Base-by-base conservation (phyloP, 352 stramenopile genomes). In the Phytophthora citricola region DNA sequence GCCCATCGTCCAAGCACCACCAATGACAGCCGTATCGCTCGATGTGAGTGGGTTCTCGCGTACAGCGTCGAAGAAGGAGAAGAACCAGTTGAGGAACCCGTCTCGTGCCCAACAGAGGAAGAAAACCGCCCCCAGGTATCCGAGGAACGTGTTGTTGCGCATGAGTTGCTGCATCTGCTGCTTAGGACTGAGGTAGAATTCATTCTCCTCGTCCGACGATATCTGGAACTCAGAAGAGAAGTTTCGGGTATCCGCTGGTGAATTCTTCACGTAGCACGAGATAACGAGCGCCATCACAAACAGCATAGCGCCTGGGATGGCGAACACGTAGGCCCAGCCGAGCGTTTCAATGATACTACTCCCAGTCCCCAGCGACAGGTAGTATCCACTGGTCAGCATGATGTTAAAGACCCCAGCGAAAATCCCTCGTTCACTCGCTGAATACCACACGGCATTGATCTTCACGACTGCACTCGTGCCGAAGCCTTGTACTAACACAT, bases 371-470 rank as follows among this genome's bases (percentile, higher is more conserved):
- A 91, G 56, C 14, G 82, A 77, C 7, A 91, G 49, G 46, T 79
- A 91, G 63, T 89, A 91, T 17, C 82, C 82, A 40, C 73, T 87
- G 9, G 75, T 88, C 54, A 91, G 61, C 69, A 89, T 85, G 58
- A 91, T 89, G 68, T 91, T 91, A 69, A 89, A 91, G 1, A 91
- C 75, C 2, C 82, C 82, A 0, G 82, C 71, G 45, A 91, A 91
- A 50, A 87, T 66, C 0, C 82, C 76, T 27, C 82, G 79, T 57
- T 91, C 40, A 11, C 40, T 46, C 10, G 40, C 6, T 46, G 40
- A 5, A 46, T 89, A 91, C 79, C 79, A 89, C 45, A 75, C 79
- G 0, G 79, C 82, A 43, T 91, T 89, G 61, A 89, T 91, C 69
- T 91, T 91, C 14, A 91, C 78, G 11, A 91, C 82, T 20, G 77